These are phyloP conservation scores for Populus nigra DNA, from an alignment of 345 rosid species.

Conservation along the genomic window DNA sequence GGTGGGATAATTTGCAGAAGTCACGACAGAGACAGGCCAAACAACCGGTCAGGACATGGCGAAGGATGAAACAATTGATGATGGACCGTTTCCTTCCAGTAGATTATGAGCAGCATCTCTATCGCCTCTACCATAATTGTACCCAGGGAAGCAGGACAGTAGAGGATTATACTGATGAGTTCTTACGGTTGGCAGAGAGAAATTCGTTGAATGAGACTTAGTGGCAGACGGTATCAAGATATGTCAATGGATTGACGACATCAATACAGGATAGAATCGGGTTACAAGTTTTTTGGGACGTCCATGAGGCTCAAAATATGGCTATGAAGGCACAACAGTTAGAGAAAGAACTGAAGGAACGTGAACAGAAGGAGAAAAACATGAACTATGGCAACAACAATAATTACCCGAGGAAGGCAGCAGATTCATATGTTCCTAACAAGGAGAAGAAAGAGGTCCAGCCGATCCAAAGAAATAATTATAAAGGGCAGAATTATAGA, in stretches of 20 bases:
- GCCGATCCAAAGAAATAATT: too few species aligned
- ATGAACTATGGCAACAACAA: too few species aligned
- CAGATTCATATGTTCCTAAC: too few species aligned
- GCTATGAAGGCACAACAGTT: neutral
- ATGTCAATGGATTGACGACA: neutral
- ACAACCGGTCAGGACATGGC: neutral
- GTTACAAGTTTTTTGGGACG: neutral
- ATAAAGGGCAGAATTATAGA: neutral
- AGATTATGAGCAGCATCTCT: neutral
- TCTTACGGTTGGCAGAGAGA: neutral
- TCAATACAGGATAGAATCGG: neutral
- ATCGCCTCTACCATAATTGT: neutral
- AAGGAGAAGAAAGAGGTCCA: neutral
- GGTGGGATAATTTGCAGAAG: neutral
- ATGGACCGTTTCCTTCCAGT: neutral
- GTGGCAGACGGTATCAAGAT: neutral
- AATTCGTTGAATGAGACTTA: neutral
- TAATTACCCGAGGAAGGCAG: neutral
- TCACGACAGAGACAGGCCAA: neutral
- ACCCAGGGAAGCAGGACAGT: fast-evolving
- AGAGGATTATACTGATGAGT: neutral
- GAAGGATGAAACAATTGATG: neutral
- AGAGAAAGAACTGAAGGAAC: neutral
- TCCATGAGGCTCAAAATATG: neutral
- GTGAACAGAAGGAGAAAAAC: neutral